These are phyloP conservation scores for Coccomyxa subellipsoidea DNA, from an alignment of 163 green algal species.

Conservation along the genomic window DNA sequence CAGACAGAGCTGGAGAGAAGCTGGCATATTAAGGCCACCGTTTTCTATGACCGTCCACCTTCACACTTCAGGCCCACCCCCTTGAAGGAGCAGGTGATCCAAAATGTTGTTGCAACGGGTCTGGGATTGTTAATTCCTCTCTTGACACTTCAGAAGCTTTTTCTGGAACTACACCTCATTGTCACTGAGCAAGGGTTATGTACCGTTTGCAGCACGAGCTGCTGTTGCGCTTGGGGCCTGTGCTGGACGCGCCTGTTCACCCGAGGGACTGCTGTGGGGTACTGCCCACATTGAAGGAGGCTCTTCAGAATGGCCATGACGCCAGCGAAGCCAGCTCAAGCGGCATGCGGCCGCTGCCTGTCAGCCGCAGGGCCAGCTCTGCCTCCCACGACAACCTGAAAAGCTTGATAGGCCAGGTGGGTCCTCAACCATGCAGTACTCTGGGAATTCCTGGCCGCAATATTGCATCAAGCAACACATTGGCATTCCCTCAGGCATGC, in stretches of 20 bases:
- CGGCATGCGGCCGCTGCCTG: not conserved
- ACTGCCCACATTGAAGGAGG: not conserved
- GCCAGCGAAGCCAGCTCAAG: not conserved
- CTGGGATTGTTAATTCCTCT: no score
- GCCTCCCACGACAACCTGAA: not conserved
- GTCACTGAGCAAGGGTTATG: no score
- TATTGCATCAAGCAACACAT: no score
- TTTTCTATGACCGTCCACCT: conserved; percentile 87
- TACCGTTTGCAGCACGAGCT: conserved; percentile 64
- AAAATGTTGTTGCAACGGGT: no score
- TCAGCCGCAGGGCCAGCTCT: not conserved
- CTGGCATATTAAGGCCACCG: conserved; percentile 59
- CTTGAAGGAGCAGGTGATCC: conserved; percentile 28
- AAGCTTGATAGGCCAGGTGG: not conserved
- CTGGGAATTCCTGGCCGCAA: no score
- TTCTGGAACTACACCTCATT: no score
- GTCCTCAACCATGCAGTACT: no score
- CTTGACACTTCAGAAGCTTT: no score
- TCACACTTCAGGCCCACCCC: conserved; percentile 59
- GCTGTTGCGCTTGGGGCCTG: conserved; percentile 37
- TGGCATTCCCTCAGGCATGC: no score
- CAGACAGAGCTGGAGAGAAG: conserved; percentile 42
- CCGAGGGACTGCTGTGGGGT: conserved; percentile 29
- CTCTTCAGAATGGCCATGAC: not conserved
- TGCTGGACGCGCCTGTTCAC: conserved; percentile 30